A percentile compares a stretch with the other conserved stretches of the same genome.
phyloP scores from a whole-genome alignment of 169 alveolate genomes.

The Ichthyophthirius multifiliis region DNA sequence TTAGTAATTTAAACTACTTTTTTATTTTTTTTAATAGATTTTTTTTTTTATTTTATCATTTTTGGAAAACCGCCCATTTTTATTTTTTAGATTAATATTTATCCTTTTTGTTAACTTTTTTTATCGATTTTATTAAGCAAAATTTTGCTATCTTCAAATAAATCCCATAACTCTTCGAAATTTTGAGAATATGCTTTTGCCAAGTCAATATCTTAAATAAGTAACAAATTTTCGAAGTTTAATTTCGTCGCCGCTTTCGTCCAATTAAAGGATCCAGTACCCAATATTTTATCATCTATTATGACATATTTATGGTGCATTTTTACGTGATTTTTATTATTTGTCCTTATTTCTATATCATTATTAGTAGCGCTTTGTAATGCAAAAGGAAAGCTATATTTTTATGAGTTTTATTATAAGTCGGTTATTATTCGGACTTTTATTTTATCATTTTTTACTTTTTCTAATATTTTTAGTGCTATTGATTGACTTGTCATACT shows the following conservation, averaged over 20 bases:
- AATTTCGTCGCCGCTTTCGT: slow-evolving; percentile 75
- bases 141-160: slow-evolving; percentile 57
- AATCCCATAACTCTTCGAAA: slow-evolving; percentile 69
- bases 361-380: neutral
- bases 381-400: neutral
- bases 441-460: slow-evolving; percentile 65
- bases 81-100: too few relatives aligned
- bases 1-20: too few relatives aligned
- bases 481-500: slow-evolving; percentile 75
- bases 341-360: slow-evolving; percentile 52
- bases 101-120: too few relatives aligned
- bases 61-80: too few relatives aligned
- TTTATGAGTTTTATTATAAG: slow-evolving; percentile 66
- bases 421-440: slow-evolving; percentile 77
- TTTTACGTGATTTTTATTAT: slow-evolving; percentile 53
- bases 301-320: slow-evolving; percentile 87
- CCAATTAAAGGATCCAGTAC: slow-evolving; percentile 89
- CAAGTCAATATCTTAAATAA: slow-evolving; percentile 52
- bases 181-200: slow-evolving; percentile 66
- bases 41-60: too few relatives aligned
- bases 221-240: slow-evolving; percentile 80
- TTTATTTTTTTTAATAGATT: too few relatives aligned
- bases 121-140: too few relatives aligned
- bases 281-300: slow-evolving; percentile 73
- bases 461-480: slow-evolving; percentile 67